These are phyloP conservation scores for Boletus bicolor DNA, from an alignment of 768 basidiomycete genomes.

Conservation along the genomic window DNA sequence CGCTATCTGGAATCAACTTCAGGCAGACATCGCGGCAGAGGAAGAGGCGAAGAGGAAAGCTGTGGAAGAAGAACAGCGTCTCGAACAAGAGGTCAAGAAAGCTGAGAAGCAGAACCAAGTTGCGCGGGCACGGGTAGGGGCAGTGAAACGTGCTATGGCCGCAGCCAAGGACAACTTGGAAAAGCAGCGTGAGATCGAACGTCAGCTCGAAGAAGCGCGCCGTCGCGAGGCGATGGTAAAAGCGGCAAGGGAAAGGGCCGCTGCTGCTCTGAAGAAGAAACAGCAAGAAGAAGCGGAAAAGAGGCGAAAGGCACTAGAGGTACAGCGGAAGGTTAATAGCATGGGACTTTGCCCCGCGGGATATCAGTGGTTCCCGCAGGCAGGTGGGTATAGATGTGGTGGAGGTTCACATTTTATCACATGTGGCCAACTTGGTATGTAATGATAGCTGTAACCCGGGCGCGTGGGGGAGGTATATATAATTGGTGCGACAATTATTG, in stretches of 20 bases:
- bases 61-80: slow-evolving; percentile 17
- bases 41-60: slow-evolving; percentile 19
- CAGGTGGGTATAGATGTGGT: slow-evolving; percentile 43
- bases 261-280: slow-evolving; percentile 30
- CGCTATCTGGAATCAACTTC: slow-evolving; percentile 49
- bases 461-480: background rate
- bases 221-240: slow-evolving; percentile 26
- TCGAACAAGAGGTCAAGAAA: slow-evolving; percentile 18
- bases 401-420: slow-evolving; percentile 45
- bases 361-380: slow-evolving; percentile 43
- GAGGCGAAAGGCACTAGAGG: slow-evolving; percentile 22
- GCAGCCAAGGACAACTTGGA: slow-evolving; percentile 20
- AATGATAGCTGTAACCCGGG: too few relatives aligned
- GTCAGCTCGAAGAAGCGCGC: slow-evolving; percentile 28
- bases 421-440: background rate
- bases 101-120: slow-evolving; percentile 9
- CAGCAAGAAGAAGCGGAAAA: slow-evolving; percentile 39
- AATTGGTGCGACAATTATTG: background rate
- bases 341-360: slow-evolving; percentile 52
- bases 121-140: slow-evolving; percentile 10
- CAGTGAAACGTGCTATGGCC: slow-evolving; percentile 16
- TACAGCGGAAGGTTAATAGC: slow-evolving; percentile 41
- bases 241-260: slow-evolving; percentile 25
- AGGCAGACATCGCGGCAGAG: slow-evolving; percentile 33
- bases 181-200: slow-evolving; percentile 25